A percentile compares a stretch with the other conserved stretches of the same genome.
phyloP scores from a whole-genome alignment of 2,329 filamentous ascomycete genomes.

The Paraphaeosphaeria minitans region DNA sequence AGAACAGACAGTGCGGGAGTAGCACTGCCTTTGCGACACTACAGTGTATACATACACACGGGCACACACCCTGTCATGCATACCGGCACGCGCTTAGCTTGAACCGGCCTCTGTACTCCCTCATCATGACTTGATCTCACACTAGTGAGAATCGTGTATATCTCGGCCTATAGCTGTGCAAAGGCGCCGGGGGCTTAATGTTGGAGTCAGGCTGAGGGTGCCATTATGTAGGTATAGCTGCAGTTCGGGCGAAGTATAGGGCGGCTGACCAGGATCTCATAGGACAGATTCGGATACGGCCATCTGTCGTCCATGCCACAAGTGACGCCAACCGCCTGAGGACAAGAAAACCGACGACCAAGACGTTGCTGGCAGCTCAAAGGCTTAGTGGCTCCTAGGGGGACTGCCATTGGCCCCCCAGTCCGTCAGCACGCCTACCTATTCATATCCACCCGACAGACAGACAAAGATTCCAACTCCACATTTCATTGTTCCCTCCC shows the following conservation, averaged over 20 bases:
- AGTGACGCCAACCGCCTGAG: not conserved
- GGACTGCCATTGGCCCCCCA: not conserved
- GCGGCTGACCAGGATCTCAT: not conserved
- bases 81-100: not conserved
- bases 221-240: constrained; percentile 5
- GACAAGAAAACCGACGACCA: not conserved
- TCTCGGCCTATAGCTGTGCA: not conserved
- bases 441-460: constrained; percentile 1
- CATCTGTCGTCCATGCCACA: constrained; percentile 4
- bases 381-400: not conserved
- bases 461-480: not conserved
- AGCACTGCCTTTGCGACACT: constrained; percentile 1
- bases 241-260: not conserved
- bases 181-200: not conserved
- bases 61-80: not conserved
- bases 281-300: not conserved
- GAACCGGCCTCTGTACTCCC: constrained; percentile 1
- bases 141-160: not conserved
- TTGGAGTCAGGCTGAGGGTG: not conserved
- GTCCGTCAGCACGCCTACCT: not conserved
- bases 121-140: not conserved
- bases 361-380: constrained; percentile 1
- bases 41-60: constrained; percentile 2
- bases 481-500: not conserved
- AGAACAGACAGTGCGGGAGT: not conserved